Base-by-base conservation (phyloP, 2,329 filamentous ascomycete genomes). In the Ascochyta viciae-villosae region DNA sequence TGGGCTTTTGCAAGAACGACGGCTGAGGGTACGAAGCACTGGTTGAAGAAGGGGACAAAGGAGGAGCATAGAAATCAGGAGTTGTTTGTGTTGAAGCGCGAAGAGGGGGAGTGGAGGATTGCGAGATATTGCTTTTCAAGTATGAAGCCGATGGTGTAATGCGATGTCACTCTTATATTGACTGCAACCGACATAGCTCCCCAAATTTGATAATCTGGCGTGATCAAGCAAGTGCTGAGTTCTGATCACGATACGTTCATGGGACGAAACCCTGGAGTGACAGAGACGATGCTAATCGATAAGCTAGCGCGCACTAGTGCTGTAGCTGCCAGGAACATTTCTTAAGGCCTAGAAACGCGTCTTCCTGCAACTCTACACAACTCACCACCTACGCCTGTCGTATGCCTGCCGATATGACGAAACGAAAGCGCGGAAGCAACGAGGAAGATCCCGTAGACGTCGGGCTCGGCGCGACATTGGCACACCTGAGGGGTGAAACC, bases 401-500 rank as follows among this genome's bases (percentile, higher is more conserved):
- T 50, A 63, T 55, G 47, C 50, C 51, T 50, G 40, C 34, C 55
- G 51, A 58, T 46, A 74, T 72, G 70, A 57, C 64, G 31, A 74
- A 72, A 65, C 65, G 70, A 60, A 73, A 74, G 64, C 63, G 68
- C 45, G 55, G 58, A 22, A 60, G 49, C 42, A 31, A 58, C 31
- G 56, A 65, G 22, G 60, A 66, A 5, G 61, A 68, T 15, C 44
- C 40, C 33, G 49, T 58, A n/a, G 54, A 60, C 40, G 58, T 68
- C 39, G 67, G 71, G 16, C 61, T 74, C 16, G 70, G 69, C 27
- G 67, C 67, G 34, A 73, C 70, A 34, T 54, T 73, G 45, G 68
- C 69, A 44, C 64, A 66, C 45, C 46, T 72, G 59, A 60, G 62
- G 43, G 60, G 60, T 33, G 63, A 65, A 31, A 45, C 57, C 16